Conservation (phyloP, 345 rosid species). For the Syzygium aromaticum region DNA sequence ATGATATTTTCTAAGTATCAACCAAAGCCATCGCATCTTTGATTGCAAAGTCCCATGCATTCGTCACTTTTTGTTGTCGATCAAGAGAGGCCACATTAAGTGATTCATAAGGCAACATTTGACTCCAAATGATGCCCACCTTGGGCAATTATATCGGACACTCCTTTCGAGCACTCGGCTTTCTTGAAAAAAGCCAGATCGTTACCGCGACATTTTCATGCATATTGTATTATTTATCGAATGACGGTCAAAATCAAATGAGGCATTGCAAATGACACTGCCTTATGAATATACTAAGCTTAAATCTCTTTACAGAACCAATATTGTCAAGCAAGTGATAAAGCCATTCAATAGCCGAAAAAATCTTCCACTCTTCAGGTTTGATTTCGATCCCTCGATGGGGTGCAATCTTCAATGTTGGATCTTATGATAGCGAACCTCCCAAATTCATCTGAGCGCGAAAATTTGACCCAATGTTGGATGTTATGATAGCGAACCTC, state of each 20-base stretch:
- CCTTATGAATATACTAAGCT: neutral
- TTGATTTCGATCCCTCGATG: neutral
- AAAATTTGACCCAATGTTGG: too few species aligned
- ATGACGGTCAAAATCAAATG: neutral
- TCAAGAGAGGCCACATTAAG: neutral
- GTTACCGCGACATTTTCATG: neutral
- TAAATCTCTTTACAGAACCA: neutral
- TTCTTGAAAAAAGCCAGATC: neutral
- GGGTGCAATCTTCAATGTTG: neutral
- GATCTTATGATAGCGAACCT: neutral
- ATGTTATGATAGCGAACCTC: neutral
- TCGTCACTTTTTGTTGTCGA: too few species aligned
- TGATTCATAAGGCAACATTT: neutral
- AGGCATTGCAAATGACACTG: neutral
- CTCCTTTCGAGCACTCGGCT: neutral
- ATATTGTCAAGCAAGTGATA: neutral
- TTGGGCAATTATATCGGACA: neutral
- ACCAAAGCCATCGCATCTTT: neutral
- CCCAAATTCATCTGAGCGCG: too few species aligned
- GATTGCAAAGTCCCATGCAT: neutral
- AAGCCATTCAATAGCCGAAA: neutral
- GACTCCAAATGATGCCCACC: neutral
- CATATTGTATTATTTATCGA: neutral
- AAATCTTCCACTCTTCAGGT: neutral
- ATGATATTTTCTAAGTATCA: too few species aligned